Evolutionary conservation across 2,329 filamentous ascomycete genomes (phyloP), one percentile per base, ranked within the genome.

Genomic region (Colletotrichum orbiculare): DNA sequence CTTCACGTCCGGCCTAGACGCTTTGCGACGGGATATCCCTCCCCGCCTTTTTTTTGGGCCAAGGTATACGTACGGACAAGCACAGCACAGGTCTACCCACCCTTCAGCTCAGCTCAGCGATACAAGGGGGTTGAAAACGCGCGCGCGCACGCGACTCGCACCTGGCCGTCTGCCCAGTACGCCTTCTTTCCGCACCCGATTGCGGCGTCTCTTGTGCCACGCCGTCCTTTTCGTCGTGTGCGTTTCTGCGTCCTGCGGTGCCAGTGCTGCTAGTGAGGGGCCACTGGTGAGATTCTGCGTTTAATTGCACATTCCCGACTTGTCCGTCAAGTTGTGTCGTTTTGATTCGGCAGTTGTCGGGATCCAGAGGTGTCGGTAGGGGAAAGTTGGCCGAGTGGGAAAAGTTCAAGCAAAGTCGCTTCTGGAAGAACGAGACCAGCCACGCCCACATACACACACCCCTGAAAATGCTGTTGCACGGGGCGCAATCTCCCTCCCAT

Each of bases 381-480:
- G 38, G 50, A 41, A 63, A 64, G 57, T 47, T 50, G 34, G 34
- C n/a, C 15, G 46, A 46, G 25, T 46, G 45, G 39, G 42, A 52
- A 43, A 65, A 56, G 61, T 64, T 64, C 50, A 49, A 55, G 61
- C 49, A n/a, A 39, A 41, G 48, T 52, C 47, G 59, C 52, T 49
- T 58, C 55, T 42, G 39, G 46, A 58, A 50, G 53, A n/a, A 34
- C 25, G 25, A 25, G 25, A 25, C 25, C 25, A 25, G 4, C 25
- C 25, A 25, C 25, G 25, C 25, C 3, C 25, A 25, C 25, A 25
- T n/a, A 12, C 2, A 43, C n/a, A 25, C 25, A 25, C 46, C 46
- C 46, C 55, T 50, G 54, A 72, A 52, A 66, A 76, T 76, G 74
- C 74, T 78, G 74, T 69, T 77, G 71, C 75, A 76, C 69, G 73